Evolutionary conservation across 2,329 filamentous ascomycete genomes (phyloP), one percentile per base, ranked within the genome.

Genomic region (Coleophoma cylindrospora): DNA sequence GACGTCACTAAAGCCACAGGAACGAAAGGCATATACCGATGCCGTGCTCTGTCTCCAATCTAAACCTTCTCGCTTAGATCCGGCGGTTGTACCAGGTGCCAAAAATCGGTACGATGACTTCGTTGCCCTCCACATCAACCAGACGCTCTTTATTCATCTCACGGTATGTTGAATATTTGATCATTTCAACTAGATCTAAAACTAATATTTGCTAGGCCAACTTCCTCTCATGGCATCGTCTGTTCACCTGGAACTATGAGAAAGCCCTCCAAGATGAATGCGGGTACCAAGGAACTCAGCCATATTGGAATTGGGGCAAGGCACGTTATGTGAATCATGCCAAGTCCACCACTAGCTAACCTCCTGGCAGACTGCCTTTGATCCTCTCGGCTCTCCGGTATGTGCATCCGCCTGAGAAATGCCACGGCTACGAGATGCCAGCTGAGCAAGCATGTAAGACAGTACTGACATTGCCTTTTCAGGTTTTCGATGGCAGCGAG

Each of bases 401-500:
- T 17, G 40, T 17, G 7, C 13, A 19, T 19, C 4, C 9, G 4
- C 15, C 40, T 2, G 19, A 19, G 9, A 27, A 27, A 10, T 27
- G 27, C 2, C 27, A 27, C 27, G 9, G 2, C 27, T 10, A 27
- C 7, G 4, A 27, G 9, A 8, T 27, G 6, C 27, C 27, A 27
- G 4, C 27, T 27, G 2, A 6, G 27, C 27, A 27, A 27, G 27
- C 27, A 27, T 10, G 27, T 27, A 5, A 8, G 7, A 27, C 4
- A 27, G 27, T 27, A 27, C 27, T 27, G 27, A 27, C 27, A 27
- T 27, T 7, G 27, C 6, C 7, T 43, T 19, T 17, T 27, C n/a
- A 45, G 15, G 13, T 80, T 43, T 80, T 82, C 55, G 75, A 79
- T 54, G 79, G 78, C 36, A 74, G 70, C 56, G 70, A 68, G 21